Evolutionary conservation across 2,329 filamentous ascomycete genomes (phyloP).

Genomic region (Alternaria brassicicola): DNA sequence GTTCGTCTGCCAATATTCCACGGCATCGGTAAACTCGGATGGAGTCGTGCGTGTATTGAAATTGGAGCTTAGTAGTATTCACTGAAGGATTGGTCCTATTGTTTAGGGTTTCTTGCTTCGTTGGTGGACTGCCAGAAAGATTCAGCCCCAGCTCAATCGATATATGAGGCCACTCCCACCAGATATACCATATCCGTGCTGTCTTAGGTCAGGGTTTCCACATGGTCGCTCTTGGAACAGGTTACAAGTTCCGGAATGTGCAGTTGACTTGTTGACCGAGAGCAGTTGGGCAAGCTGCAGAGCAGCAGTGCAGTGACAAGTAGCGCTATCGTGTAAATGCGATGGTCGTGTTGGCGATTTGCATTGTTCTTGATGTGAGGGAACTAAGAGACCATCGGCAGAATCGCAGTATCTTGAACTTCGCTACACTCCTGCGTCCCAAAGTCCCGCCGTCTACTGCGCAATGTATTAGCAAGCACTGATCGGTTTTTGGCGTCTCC

Average conservation of each 20-base stretch:
- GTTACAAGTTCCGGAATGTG: not conserved
- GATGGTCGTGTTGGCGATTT: not conserved
- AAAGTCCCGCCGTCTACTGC: not conserved
- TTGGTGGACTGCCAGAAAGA: conserved; percentile 16
- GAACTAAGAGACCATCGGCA: not conserved
- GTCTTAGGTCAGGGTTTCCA: conserved; percentile 12
- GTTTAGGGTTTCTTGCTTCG: conserved; percentile 23
- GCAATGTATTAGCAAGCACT: not conserved
- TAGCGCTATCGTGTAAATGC: not conserved
- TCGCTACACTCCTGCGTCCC: not conserved
- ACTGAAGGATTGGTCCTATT: not conserved
- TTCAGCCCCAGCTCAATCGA: conserved; percentile 21
- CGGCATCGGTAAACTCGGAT: conserved; percentile 26
- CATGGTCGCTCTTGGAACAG: conserved; percentile 8
- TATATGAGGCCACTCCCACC: conserved; percentile 23
- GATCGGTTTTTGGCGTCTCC: not conserved
- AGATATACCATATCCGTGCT: conserved; percentile 17
- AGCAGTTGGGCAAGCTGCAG: not conserved
- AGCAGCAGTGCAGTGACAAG: not conserved
- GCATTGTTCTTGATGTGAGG: not conserved
- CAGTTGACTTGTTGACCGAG: not conserved
- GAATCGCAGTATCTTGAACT: not conserved
- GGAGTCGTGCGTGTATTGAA: conserved; percentile 21
- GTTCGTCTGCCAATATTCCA: conserved; percentile 31
- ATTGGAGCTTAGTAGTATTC: conserved; percentile 30